These are phyloP conservation scores for Skeletonema potamos DNA, from an alignment of 108 stramenopile species.

Conservation along the genomic window DNA sequence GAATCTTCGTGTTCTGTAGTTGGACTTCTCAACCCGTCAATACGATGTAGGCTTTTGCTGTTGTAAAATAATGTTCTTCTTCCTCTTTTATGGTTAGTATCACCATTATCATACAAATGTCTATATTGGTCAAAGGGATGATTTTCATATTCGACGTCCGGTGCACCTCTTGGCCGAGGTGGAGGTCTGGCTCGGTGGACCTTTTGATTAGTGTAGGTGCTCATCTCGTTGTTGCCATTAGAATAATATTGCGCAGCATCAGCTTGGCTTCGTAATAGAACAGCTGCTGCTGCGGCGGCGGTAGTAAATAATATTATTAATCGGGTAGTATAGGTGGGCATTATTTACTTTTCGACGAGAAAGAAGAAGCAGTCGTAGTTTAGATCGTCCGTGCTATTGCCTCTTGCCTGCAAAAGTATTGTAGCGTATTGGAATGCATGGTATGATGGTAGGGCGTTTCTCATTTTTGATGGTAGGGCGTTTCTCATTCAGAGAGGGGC, in stretches of 20 bases:
- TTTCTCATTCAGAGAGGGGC: no score
- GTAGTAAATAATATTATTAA: no score
- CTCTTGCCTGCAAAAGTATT: no score
- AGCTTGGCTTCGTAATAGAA: neutral
- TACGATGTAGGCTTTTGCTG: neutral
- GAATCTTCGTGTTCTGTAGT: neutral
- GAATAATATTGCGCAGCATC: neutral
- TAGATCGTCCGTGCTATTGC: no score
- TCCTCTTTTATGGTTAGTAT: neutral
- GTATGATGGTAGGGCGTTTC: no score
- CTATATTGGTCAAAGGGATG: conserved; percentile 41
- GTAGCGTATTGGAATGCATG: no score
- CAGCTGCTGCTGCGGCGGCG: no score
- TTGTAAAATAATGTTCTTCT: no score
- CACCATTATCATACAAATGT: conserved; percentile 1
- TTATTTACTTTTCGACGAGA: no score
- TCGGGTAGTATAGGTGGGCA: no score
- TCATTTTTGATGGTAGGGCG: no score
- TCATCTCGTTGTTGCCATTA: neutral
- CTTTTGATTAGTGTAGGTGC: neutral
- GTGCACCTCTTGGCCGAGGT: conserved; percentile 22
- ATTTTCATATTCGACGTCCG: conserved; percentile 36
- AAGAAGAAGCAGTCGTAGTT: no score
- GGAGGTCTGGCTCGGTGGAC: conserved; percentile 4
- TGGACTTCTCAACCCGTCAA: neutral